Evolutionary conservation across 2,329 filamentous ascomycete species (phyloP), one percentile per base, ranked within the genome.

Genomic region (Blumeriella jaapii): DNA sequence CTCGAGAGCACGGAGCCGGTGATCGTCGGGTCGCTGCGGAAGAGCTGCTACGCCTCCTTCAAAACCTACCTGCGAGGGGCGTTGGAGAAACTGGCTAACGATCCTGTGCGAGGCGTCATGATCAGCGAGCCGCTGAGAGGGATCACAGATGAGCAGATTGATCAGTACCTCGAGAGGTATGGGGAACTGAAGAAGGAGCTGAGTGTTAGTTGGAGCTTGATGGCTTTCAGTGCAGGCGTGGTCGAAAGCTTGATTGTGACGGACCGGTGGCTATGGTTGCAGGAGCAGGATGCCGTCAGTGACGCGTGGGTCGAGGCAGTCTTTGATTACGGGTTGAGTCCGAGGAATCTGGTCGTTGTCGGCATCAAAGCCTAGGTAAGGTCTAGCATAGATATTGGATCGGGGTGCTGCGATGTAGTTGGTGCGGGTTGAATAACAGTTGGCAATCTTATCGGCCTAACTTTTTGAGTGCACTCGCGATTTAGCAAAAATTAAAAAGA

Each of bases 151-250:
- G 77, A 78, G 24, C 78, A 87, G 44, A 78, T 96, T 30, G 64
- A 68, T 7, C 58, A 49, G 10, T 98, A 96, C 55, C 79, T 82
- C 51, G 52, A 55, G 7, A 55, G 60, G 26, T 95, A 80, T 58
- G 56, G 57, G 18, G 65, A 67, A 24, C 67, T 79, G 36, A 84
- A 81, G 61, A 82, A 85, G 49, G 81, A 95, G 53, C 62, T 98
- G 24, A 85, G 81, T 52, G 70, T 93, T 6, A 74, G 93, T 40
- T 98, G 91, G 91, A 85, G 75, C 48, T 58, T 98, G 51, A 98
- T 98, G 89, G 87, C 91, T 1, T 95, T 94, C 52, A 93, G 85
- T 56, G 87, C 89, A 2, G 75, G 75, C 13, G 80, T 94, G 3
- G 78, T 93, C 2, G 91, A 98, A 63, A 84, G 85, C 19, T 64